Evolutionary conservation across 176 grass and related monocot species (phyloP), one percentile per base, ranked within the genome.

Genomic region (Guadua angustifolia): DNA sequence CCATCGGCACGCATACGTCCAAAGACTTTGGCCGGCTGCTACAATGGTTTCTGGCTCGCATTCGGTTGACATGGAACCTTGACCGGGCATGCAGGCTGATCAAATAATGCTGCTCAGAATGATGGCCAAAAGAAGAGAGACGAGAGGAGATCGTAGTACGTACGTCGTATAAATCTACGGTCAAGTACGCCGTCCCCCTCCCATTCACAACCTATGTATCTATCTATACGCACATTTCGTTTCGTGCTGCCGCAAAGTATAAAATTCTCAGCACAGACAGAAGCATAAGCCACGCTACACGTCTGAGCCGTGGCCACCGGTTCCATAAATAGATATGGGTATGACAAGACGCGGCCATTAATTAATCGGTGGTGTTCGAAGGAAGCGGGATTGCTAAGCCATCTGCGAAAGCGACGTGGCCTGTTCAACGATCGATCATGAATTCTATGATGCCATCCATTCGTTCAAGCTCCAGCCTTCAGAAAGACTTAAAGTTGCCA

Each of bases 331-430:
- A 79, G 58, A 71, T 44, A 33, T 43, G 1, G 74, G 79, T 38
- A 52, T 62, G 84, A 90, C 80, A 29, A 56, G 80, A 84, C 84
- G 60, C 5, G 35, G 16, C 33, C 53, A 87, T 83, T 87, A 69
- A 83, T 21, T 71, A 65, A 46, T 22, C 57, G 60, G 29, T 61
- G 84, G 88, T 52, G 88, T 42, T 60, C 32, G 69, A 32, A 75
- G 89, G 80, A 90, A 87, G 89, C 84, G 63, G 89, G 44, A 80
- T 75, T 29, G 69, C 75, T 15, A 90, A 87, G 84, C 80, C 84
- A 90, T 53, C 89, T 17, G 33, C 80, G 85, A 90, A 32, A 90
- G 84, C 80, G 89, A 90, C 75, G 80, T 24, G 9, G 75, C 76
- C 79, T 13, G 72, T 71, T 58, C 68, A 49, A 16, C 51, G 69